Evolutionary conservation across 2,329 filamentous ascomycete genomes (phyloP), one percentile per base, ranked within the genome.

Genomic region (Tympanopsis confertula): DNA sequence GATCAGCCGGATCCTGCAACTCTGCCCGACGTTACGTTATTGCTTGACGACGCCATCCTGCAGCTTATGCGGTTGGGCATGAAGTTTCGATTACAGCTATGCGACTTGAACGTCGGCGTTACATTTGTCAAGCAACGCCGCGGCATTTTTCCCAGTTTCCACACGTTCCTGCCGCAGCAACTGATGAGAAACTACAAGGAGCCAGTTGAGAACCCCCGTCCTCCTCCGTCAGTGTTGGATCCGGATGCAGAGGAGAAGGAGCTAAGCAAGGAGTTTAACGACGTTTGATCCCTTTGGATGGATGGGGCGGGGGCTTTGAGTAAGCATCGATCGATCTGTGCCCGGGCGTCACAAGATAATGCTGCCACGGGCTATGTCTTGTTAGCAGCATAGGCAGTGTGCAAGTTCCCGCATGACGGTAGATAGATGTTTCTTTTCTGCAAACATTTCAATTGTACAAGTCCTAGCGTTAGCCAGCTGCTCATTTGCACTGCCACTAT

Each of bases 131-230:
- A 78, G 50, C 56, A 65, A 2, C 53, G 81, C 13, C 51, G 61
- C 19, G 65, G 65, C 0, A 52, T 79, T 10, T 69, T 71, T 40
- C 74, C 74, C 3, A 71, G 69, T 0, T 84, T 82, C 50, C 75
- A 82, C 50, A 69, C 64, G 0, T 74, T 75, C 40, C 59, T 87
- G 19, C 69, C 73, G 1, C 85, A 88, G 52, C 73, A 80, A 45
- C 59, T 83, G 45, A 83, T 88, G 78, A 48, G 66, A 17, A 55
- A 66, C 14, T 87, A 73, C 68, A 83, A 77, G 53, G 58, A 69
- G 18, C 78, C 79, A 0, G 50, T 51, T 3, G 47, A 47, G 1
- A 61, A 61, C 19, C 56, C 65, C 13, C 62, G 69, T 1, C 63
- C 64, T 3, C 58, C 63, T 2, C 66, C 61, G 3, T 71, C 66